These are phyloP conservation scores for Glycyrrhiza uralensis DNA, from an alignment of 306 rosid genomes.

Conservation along the genomic window DNA sequence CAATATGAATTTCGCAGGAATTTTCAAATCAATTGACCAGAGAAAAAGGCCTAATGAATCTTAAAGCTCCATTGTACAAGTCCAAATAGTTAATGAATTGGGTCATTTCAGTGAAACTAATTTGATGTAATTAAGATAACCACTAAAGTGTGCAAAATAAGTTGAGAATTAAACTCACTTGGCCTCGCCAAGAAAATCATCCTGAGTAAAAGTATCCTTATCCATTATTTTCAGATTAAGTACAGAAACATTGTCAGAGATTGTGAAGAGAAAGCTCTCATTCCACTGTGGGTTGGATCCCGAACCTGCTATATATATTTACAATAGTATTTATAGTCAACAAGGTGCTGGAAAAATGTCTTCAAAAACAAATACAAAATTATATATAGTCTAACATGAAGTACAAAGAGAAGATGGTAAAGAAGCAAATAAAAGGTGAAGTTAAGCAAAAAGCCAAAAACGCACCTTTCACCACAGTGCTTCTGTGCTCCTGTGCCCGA, in stretches of 20 bases:
- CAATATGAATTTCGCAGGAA: too few species aligned
- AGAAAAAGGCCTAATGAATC: too few species aligned
- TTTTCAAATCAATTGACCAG: too few species aligned
- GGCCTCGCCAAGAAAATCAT: slow-evolving; percentile 33
- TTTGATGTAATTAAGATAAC: neutral
- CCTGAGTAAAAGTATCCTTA: slow-evolving; percentile 8
- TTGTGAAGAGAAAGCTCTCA: slow-evolving; percentile 29
- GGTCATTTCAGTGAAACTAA: neutral
- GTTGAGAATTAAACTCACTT: slow-evolving; percentile 9
- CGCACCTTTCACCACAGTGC: slow-evolving; percentile 17
- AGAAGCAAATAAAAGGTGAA: neutral
- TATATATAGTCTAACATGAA: too few species aligned
- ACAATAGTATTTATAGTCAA: neutral
- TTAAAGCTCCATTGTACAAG: too few species aligned
- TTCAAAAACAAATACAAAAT: too few species aligned
- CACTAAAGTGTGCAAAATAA: neutral
- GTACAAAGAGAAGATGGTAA: neutral
- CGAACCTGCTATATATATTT: neutral
- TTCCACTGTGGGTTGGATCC: slow-evolving; percentile 31
- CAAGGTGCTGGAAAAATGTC: too few species aligned
- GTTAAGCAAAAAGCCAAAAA: neutral
- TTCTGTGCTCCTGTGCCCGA: slow-evolving; percentile 25
- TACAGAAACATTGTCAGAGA: slow-evolving; percentile 6
- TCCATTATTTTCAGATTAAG: slow-evolving; percentile 29
- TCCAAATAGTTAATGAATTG: too few species aligned